Evolutionary conservation across 73 alveolate species (phyloP), one percentile per base, ranked within the genome.

Genomic region (Blepharisma japonicum): DNA sequence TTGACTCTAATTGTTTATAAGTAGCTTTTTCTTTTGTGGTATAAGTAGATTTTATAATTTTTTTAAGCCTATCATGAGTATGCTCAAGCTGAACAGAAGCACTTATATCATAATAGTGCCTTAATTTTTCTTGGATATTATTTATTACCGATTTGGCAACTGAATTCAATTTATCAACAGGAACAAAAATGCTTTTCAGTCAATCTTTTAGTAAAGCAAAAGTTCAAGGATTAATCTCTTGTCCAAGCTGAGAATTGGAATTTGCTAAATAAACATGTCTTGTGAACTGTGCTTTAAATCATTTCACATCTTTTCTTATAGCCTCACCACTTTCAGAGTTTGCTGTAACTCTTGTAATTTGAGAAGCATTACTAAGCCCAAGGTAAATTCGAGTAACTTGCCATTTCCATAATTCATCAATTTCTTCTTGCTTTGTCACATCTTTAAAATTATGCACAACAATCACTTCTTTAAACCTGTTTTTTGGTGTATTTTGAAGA

Each of bases 391-490:
- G 20, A n/a, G 82, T 68, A 45, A 83, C 83, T 68, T 83, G 79
- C 6, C 80, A 77, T 55, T 80, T 45, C 90, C 90, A 83, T 4
- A 78, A 81, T 49, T 83, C 82, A 38, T 83, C 86, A 6, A 67
- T 25, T 0, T 66, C 82, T 48, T 77, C 90, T 61, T 83, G 51
- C 38, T 78, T 55, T 71, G 76, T 79, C 5, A 83, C 87, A 61
- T 83, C 90, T 47, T 83, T 83, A 6, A 83, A 66, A 83, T 83
- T 83, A 50, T 83, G 90, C 20, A 83, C 71, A 6, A 83, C 90
- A 9, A 83, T 78, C 6, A 83, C 77, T 68, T 83, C 90, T 79
- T 83, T 83, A 79, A 77, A 77, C 4, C 81, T 68, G 47, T 83
- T 83, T 27, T 77, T 77, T 5, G 82, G 82, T n/a, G 78, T 50